phyloP scores from a whole-genome alignment of 108 stramenopile species.

The Cylindrotheca closterium region DNA sequence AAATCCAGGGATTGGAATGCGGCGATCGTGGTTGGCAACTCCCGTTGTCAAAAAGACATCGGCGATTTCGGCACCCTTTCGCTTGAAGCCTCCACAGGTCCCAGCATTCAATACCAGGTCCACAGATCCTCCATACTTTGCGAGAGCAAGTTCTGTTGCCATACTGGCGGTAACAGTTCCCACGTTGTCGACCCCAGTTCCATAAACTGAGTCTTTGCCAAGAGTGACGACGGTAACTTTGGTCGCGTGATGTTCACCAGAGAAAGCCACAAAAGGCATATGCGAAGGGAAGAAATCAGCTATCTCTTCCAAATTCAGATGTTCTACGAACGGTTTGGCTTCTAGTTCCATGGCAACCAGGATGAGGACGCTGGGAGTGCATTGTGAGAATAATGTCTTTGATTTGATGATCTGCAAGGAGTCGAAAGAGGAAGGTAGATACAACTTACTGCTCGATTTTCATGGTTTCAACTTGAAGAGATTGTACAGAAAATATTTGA shows the following conservation, averaged over 20 bases:
- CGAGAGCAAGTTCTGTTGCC: constrained; percentile 74
- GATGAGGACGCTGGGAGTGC: constrained; percentile 66
- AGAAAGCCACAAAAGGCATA: constrained; percentile 81
- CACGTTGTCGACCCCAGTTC: constrained; percentile 90
- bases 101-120: constrained; percentile 94
- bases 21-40: constrained; percentile 94
- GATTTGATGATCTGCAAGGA: no score
- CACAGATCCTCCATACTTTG: constrained; percentile 47
- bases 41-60: constrained; percentile 89
- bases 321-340: constrained; percentile 83
- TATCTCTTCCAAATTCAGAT: constrained; percentile 61
- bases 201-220: constrained; percentile 83
- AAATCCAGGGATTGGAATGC: constrained; percentile 96
- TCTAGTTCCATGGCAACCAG: constrained; percentile 96
- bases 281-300: constrained; percentile 71
- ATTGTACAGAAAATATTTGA: neutral
- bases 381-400: no score
- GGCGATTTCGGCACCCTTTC: constrained; percentile 89
- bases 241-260: constrained; percentile 70
- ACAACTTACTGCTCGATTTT: neutral
- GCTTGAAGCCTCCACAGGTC: constrained; percentile 93
- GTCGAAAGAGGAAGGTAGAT: no score
- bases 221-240: constrained; percentile 89
- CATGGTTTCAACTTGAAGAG: neutral
- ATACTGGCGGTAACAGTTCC: constrained; percentile 91